Conservation (phyloP, 495 filamentous ascomycete species). For the Penicillium chermesinum region DNA sequence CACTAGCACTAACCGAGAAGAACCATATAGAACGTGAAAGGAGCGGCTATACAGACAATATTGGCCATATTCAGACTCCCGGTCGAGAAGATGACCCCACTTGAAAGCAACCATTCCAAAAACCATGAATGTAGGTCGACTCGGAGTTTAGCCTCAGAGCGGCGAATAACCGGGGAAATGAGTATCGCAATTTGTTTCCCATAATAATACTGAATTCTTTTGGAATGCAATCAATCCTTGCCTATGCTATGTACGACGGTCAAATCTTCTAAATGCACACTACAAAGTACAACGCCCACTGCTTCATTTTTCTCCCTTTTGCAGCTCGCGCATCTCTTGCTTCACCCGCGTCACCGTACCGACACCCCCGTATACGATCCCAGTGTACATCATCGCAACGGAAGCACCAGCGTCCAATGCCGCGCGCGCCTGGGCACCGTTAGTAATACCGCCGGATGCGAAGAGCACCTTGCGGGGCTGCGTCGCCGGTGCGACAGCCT, state of each 20-base stretch:
- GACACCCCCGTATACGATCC: conserved; percentile 76
- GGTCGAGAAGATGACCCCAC: no score
- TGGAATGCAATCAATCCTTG: conserved; percentile 6
- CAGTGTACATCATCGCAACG: conserved; percentile 80
- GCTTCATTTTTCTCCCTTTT: conserved; percentile 24
- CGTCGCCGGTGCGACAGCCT: conserved; percentile 12
- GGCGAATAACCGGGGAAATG: no score
- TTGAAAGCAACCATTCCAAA: no score
- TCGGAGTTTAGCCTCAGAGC: no score
- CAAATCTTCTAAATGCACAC: conserved; percentile 5
- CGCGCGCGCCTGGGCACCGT: conserved; percentile 71
- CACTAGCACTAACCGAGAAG: not conserved
- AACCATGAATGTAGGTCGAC: no score
- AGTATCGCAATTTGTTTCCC: no score
- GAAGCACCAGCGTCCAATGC: conserved; percentile 80
- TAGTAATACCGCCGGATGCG: conserved; percentile 85
- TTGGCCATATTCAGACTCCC: no score
- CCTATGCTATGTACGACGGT: conserved; percentile 24
- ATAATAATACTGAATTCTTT: not conserved
- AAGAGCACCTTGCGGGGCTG: conserved; percentile 73
- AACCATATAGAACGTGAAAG: no score
- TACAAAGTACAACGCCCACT: not conserved
- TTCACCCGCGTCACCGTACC: conserved; percentile 86
- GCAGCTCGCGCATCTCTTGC: conserved; percentile 67
- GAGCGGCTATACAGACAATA: no score